phyloP scores from a whole-genome alignment of 371 early-diverging fungal genomes.

The Apophysomyces sp. region DNA sequence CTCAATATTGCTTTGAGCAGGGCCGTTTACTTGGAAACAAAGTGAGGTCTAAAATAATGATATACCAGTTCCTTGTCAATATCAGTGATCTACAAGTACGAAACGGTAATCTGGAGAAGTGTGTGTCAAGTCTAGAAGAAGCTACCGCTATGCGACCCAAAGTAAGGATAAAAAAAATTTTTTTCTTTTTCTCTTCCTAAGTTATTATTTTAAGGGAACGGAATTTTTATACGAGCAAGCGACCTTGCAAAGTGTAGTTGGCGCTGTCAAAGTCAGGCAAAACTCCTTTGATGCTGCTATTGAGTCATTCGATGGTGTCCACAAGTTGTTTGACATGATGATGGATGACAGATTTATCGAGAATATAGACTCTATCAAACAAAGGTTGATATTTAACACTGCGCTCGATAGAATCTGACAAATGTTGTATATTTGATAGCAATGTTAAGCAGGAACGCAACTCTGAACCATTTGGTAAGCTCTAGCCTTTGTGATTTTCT shows the following conservation, averaged over 20 bases:
- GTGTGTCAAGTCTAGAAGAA: constrained; percentile 30
- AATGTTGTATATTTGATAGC: background rate
- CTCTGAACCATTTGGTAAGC: background rate
- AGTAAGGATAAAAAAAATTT: constrained; percentile 4
- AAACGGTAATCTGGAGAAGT: constrained; percentile 42
- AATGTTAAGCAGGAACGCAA: background rate
- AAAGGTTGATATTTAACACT: constrained; percentile 17
- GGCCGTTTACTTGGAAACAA: constrained; percentile 55
- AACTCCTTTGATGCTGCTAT: constrained; percentile 40
- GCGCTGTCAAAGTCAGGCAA: constrained; percentile 43
- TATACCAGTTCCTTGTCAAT: constrained; percentile 39
- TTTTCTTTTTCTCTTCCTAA: background rate
- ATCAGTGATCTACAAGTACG: constrained; percentile 59
- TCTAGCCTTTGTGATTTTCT: too few relatives aligned
- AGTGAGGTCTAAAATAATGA: constrained; percentile 45
- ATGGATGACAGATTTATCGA: constrained; percentile 45
- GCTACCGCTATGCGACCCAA: constrained; percentile 18
- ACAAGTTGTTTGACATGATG: constrained; percentile 42
- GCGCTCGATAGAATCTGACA: background rate
- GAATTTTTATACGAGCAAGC: constrained; percentile 23
- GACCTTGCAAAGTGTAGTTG: constrained; percentile 35
- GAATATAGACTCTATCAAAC: constrained; percentile 41
- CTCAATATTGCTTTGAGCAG: constrained; percentile 65
- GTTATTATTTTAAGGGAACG: constrained; percentile 7
- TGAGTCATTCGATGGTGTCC: constrained; percentile 40